Percentiles rank a stretch among this genome's conserved stretches.
phyloP scores from a whole-genome alignment of 106 monocot species.

The Narthecium ossifragum region DNA sequence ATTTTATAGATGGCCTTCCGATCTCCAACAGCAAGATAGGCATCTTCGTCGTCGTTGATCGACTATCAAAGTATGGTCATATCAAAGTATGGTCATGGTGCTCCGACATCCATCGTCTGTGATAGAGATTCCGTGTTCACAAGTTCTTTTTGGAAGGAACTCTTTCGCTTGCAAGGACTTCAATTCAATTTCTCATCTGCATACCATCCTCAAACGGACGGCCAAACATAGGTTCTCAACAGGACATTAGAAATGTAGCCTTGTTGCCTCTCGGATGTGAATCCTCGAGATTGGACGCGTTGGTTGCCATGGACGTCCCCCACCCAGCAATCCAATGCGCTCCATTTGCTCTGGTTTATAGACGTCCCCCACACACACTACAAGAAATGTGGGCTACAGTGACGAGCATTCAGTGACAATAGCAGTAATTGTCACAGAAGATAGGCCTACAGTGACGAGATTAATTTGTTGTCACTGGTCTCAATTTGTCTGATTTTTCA shows the following conservation, averaged over 20 bases:
- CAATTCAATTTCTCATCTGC: not conserved
- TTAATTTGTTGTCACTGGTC: too few species aligned
- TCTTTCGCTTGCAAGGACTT: slow-evolving; percentile 1
- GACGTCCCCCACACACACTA: not conserved
- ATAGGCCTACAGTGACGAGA: too few species aligned
- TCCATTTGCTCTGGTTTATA: not conserved
- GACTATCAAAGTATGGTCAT: slow-evolving; percentile 2
- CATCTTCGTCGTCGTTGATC: slow-evolving; percentile 18
- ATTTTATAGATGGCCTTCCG: slow-evolving; percentile 2
- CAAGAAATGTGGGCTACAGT: too few species aligned
- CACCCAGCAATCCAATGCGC: not conserved
- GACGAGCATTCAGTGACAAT: too few species aligned
- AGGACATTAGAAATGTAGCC: slow-evolving; percentile 9
- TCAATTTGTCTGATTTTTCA: too few species aligned
- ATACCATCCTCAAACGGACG: slow-evolving; percentile 13
- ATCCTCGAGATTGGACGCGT: not conserved
- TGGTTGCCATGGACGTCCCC: not conserved
- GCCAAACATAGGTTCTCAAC: slow-evolving; percentile 12
- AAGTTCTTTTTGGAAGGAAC: slow-evolving; percentile 14
- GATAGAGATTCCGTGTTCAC: slow-evolving; percentile 9
- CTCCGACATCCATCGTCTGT: slow-evolving; percentile 11
- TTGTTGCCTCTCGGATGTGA: not conserved
- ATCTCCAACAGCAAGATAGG: not conserved
- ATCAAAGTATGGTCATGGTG: slow-evolving; percentile 1
- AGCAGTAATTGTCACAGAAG: too few species aligned